Conservation (phyloP, 371 early-diverging fungal species). For the Mucor circinelloides region DNA sequence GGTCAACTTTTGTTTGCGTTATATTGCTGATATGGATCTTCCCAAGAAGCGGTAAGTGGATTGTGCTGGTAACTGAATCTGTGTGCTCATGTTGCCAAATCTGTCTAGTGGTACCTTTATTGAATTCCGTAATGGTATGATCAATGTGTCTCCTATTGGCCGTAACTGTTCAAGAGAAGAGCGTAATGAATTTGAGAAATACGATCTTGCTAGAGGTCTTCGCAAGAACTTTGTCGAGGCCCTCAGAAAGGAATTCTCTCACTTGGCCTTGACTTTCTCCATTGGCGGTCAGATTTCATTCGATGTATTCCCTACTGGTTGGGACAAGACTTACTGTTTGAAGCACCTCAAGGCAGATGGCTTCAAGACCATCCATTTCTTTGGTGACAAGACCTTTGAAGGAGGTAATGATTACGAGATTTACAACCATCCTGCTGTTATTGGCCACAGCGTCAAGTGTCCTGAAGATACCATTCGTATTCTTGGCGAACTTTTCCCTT, state of each 20-base stretch:
- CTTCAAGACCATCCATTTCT: conserved; percentile 96
- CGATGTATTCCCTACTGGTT: conserved; percentile 99
- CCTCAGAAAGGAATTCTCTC: conserved; percentile 86
- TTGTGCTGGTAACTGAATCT: background rate
- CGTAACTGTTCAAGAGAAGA: conserved; percentile 96
- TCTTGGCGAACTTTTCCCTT: conserved; percentile 82
- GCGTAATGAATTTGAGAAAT: conserved; percentile 92
- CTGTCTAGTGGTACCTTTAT: conserved; percentile 93
- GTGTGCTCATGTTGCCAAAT: conserved; percentile 1
- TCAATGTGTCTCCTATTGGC: conserved; percentile 99
- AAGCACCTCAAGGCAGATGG: conserved; percentile 87
- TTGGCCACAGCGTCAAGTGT: conserved; percentile 86
- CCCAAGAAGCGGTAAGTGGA: conserved; percentile 88
- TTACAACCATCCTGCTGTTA: conserved; percentile 81
- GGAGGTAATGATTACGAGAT: conserved; percentile 99
- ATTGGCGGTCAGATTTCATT: conserved; percentile 99
- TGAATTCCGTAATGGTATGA: conserved; percentile 99
- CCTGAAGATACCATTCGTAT: conserved; percentile 93
- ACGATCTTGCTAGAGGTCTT: conserved; percentile 84
- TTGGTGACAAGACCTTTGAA: conserved; percentile 98
- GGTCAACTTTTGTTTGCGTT: conserved; percentile 91
- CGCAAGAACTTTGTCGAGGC: conserved; percentile 89
- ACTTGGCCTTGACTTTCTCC: conserved; percentile 91
- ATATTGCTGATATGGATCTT: conserved; percentile 96
- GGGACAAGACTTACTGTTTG: conserved; percentile 99